Base-by-base conservation (phyloP, 2,329 filamentous ascomycete species). In the Endothia cerciana region DNA sequence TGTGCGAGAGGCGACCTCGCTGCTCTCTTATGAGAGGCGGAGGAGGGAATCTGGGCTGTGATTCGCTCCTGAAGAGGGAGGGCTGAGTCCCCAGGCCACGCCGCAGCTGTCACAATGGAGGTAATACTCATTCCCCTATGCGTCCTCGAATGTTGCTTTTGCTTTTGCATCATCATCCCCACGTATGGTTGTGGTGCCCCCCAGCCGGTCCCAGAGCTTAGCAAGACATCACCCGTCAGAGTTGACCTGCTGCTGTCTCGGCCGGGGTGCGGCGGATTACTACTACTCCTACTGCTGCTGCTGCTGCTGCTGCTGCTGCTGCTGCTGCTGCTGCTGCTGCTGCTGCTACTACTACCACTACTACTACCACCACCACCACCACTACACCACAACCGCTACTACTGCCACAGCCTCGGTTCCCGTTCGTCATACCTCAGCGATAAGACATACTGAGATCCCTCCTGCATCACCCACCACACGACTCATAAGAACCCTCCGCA, bases 231-330 rank as follows among this genome's bases (percentile, higher is more conserved):
- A 51, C 49, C 40, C 13, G 17, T 58, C 55, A 53, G 25, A 47
- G 49, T 63, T 53, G 64, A 53, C 60, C 40, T 63, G 51, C 33
- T 17, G 47, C 19, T 63, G 65, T 69, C 67, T 69, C 67, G 62
- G 65, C 65, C 60, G 36, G 47, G 59, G 49, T 41, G 28, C 62
- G 60, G 63, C 60, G 36, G 25, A 57, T 51, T 61, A 60, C 62
- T 60, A 67, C 51, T 60, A 53, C 49, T 3, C 17, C 30, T n/a
- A 11, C 17, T 17, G 22, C n/a, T 19, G 22, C n/a, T n/a, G 5
- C 22, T n/a, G n/a, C n/a, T n/a, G n/a, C n/a, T n/a, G n/a, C n/a
- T n/a, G n/a, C n/a, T n/a, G n/a, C n/a, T n/a, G n/a, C n/a, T n/a
- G n/a, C n/a, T n/a, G n/a, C n/a, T n/a, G n/a, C n/a, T n/a, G n/a